Conservation (phyloP, 495 filamentous ascomycete species). For the Aspergillus conjunctus region DNA sequence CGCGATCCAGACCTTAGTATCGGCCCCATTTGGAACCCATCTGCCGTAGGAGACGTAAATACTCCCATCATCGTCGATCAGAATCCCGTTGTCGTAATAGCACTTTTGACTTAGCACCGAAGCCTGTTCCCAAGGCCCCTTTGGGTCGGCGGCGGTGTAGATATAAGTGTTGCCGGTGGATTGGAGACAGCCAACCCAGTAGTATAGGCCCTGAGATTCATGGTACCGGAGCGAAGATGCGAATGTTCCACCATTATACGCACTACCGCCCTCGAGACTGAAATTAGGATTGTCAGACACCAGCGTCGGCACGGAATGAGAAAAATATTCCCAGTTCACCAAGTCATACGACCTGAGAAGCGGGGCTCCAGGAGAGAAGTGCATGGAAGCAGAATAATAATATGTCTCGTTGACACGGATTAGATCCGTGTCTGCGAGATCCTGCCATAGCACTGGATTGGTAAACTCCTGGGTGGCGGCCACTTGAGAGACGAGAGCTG, state of each 20-base stretch:
- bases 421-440: conserved; percentile 47
- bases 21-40: too few relatives aligned
- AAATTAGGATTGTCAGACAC: conserved; percentile 51
- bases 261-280: conserved; percentile 43
- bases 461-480: too few relatives aligned
- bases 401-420: conserved; percentile 48
- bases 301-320: conserved; percentile 56
- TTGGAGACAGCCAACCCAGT: conserved; percentile 59
- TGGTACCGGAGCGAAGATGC: conserved; percentile 56
- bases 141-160: conserved; percentile 44
- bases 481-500: too few relatives aligned
- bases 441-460: conserved; percentile 51
- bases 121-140: conserved; percentile 47
- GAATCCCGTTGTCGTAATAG: conserved; percentile 61
- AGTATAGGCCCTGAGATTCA: conserved; percentile 46
- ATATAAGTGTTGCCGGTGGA: conserved; percentile 52
- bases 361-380: conserved; percentile 61
- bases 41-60: conserved; percentile 62
- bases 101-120: conserved; percentile 42
- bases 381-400: conserved; percentile 61
- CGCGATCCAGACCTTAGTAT: background rate
- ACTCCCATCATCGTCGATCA: conserved; percentile 56
- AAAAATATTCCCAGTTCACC: conserved; percentile 56
- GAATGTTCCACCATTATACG: conserved; percentile 59
- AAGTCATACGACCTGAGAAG: conserved; percentile 59